Percentiles rank a stretch among this genome's conserved stretches.
Conservation (phyloP, 345 rosid species). For the Camelina sativa region DNA sequence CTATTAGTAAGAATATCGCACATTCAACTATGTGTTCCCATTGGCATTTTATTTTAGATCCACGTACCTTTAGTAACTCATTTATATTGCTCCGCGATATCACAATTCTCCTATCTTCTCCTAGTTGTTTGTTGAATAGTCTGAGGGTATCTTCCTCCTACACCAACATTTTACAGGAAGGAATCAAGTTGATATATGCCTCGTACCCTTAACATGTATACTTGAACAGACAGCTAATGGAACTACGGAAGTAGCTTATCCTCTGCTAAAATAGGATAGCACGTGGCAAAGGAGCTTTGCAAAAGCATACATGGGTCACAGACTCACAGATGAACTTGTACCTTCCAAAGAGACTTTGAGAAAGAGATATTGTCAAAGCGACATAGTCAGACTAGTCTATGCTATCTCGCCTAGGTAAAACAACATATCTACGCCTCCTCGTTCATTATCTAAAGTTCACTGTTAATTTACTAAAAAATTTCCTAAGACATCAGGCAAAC, state of each 20-base stretch:
- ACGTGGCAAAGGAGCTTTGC: slow-evolving; percentile 13
- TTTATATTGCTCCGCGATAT: slow-evolving; percentile 79
- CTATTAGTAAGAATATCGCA: slow-evolving; percentile 48
- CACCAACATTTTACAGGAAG: slow-evolving; percentile 14
- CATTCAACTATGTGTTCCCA: slow-evolving; percentile 4
- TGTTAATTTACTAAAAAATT: slow-evolving; percentile 13
- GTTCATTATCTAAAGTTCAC: slow-evolving; percentile 14
- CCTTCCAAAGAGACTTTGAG: slow-evolving; percentile 2
- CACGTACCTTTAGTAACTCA: slow-evolving; percentile 77
- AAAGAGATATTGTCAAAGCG: slow-evolving; percentile 17
- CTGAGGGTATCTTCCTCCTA: slow-evolving; percentile 80
- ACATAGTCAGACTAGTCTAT: slow-evolving; percentile 15
- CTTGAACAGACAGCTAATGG: slow-evolving; percentile 19
- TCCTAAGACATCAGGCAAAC: slow-evolving; percentile 44
- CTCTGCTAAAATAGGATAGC: slow-evolving; percentile 17
- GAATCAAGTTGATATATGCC: slow-evolving; percentile 12
- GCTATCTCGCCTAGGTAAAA: slow-evolving; percentile 26
- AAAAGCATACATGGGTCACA: slow-evolving; percentile 1
- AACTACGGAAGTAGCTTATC: slow-evolving; percentile 3
- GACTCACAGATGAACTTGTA: background rate
- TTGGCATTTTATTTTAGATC: slow-evolving; percentile 2
- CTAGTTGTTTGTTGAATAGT: slow-evolving; percentile 85
- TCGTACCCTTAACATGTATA: slow-evolving; percentile 6
- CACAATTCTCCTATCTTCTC: slow-evolving; percentile 85
- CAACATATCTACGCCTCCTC: slow-evolving; percentile 15